Conservation (phyloP, 257 asterid species). For the Cinchona pubescens region DNA sequence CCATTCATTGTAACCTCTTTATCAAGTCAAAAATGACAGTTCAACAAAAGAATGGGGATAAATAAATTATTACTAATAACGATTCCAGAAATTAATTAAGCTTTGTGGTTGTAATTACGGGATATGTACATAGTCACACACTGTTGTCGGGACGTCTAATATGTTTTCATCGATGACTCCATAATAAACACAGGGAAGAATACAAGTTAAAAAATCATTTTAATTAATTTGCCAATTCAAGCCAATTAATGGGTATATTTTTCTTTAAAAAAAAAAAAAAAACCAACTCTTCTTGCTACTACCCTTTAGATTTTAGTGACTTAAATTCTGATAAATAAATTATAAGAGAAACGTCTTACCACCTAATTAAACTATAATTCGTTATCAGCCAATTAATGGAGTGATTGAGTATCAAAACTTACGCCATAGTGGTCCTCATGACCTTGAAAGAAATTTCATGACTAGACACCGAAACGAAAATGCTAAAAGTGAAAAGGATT, state of each 20-base stretch:
- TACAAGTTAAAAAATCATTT: background rate
- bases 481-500: background rate
- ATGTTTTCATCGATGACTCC: background rate
- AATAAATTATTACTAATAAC: background rate
- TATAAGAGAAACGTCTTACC: too few relatives aligned
- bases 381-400: background rate
- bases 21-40: slow-evolving; percentile 5
- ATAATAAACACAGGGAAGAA: background rate
- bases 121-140: background rate
- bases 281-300: too few relatives aligned
- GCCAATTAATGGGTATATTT: background rate
- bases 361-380: too few relatives aligned
- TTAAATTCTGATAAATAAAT: too few relatives aligned
- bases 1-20: too few relatives aligned
- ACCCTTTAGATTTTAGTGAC: too few relatives aligned
- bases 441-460: background rate
- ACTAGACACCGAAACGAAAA: background rate
- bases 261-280: too few relatives aligned
- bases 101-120: background rate
- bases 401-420: background rate
- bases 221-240: background rate
- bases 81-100: background rate
- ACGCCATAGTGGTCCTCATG: background rate
- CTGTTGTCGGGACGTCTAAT: background rate
- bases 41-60: background rate